phyloP scores from a whole-genome alignment of 2,329 filamentous ascomycete genomes.

The Ascomycota sp. region DNA sequence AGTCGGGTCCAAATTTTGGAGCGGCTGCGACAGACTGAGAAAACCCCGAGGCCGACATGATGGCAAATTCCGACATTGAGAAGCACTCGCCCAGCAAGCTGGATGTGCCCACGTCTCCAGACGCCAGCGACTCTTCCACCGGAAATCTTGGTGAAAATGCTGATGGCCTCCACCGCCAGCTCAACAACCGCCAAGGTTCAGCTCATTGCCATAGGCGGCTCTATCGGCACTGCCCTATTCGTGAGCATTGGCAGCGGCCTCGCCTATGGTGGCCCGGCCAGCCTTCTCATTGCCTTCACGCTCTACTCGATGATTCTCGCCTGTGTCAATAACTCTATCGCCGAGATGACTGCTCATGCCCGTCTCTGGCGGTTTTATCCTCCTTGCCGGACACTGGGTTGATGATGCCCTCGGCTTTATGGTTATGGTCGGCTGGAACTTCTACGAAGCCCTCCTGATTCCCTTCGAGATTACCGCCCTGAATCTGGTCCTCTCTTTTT shows the following conservation, averaged over 20 bases:
- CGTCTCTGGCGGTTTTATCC: conserved; percentile 41
- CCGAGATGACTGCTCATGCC: conserved; percentile 47
- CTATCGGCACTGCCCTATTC: conserved; percentile 37
- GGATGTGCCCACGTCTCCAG: conserved; percentile 7
- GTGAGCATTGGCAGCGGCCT: conserved; percentile 39
- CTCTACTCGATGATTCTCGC: conserved; percentile 34
- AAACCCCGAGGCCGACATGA: conserved; percentile 5
- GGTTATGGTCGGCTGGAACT: conserved; percentile 24
- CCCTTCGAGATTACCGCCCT: conserved; percentile 22
- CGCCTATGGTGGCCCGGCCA: conserved; percentile 21
- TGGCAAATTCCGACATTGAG: conserved; percentile 8
- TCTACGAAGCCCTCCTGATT: conserved; percentile 22
- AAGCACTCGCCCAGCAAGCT: conserved; percentile 9
- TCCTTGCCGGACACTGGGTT: conserved; percentile 42
- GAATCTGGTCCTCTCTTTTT: conserved; percentile 21
- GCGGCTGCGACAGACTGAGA: too few relatives aligned
- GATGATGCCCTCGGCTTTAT: conserved; percentile 46
- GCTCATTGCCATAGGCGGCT: conserved; percentile 36
- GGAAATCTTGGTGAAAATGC: conserved; percentile 11
- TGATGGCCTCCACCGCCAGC: conserved; percentile 22
- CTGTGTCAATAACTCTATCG: conserved; percentile 43
- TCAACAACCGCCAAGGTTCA: conserved; percentile 35
- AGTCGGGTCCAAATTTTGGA: too few relatives aligned
- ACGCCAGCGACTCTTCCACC: conserved; percentile 7
- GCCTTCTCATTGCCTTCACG: conserved; percentile 36